These are phyloP conservation scores for sorghum (Sorghum bicolor) DNA, from an alignment of 176 grass and related monocot genomes.

Conservation along the genomic window DNA sequence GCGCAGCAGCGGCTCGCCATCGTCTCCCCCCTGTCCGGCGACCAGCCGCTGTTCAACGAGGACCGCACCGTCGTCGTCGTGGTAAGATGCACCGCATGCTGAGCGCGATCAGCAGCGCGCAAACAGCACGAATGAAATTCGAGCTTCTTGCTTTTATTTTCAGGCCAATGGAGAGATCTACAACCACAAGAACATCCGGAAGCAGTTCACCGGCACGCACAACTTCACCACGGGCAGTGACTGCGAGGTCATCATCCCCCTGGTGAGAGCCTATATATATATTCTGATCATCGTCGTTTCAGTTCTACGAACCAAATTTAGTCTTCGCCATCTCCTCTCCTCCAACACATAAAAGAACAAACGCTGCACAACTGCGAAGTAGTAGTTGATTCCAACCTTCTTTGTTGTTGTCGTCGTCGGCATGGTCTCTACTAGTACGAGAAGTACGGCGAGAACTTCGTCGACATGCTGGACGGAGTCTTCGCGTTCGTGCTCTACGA, in stretches of 20 bases:
- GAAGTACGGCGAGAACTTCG: slow-evolving; percentile 83
- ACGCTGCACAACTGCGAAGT: not conserved
- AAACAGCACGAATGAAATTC: no score
- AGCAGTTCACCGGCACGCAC: slow-evolving; percentile 55
- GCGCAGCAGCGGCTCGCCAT: slow-evolving; percentile 85
- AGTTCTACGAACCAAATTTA: not conserved
- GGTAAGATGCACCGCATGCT: slow-evolving; percentile 31
- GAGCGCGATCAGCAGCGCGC: not conserved
- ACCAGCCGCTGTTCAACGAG: slow-evolving; percentile 91
- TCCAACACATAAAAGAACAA: not conserved
- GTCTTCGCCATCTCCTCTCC: not conserved
- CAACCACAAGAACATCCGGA: slow-evolving; percentile 84
- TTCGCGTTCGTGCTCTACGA: slow-evolving; percentile 93
- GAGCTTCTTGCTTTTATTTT: not conserved
- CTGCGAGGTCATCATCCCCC: slow-evolving; percentile 93
- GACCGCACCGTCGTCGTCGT: slow-evolving; percentile 79
- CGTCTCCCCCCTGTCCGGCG: slow-evolving; percentile 86
- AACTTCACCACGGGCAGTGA: slow-evolving; percentile 91
- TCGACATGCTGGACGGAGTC: slow-evolving; percentile 93
- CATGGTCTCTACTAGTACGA: slow-evolving; percentile 65
- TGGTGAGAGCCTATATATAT: slow-evolving; percentile 38
- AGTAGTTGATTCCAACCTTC: slow-evolving; percentile 5
- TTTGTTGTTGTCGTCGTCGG: not conserved
- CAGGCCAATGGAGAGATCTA: slow-evolving; percentile 97
- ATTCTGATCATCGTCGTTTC: not conserved